These are phyloP conservation scores for Macroventuria anomochaeta DNA, from an alignment of 2,329 filamentous ascomycete genomes.

Conservation along the genomic window DNA sequence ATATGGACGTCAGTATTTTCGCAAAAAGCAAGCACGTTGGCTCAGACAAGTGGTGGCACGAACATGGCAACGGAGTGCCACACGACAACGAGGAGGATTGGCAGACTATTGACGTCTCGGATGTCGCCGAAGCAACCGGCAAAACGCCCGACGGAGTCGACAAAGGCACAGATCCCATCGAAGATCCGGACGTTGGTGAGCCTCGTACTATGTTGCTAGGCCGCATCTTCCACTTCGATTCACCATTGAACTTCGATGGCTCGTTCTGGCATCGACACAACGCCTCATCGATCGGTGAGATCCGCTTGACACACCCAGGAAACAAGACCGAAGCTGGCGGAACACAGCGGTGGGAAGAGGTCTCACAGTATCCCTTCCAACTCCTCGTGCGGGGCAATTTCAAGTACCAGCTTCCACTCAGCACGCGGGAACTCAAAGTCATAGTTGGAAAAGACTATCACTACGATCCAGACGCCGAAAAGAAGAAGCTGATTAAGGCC, in stretches of 20 bases:
- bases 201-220: slow-evolving; percentile 91
- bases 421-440: slow-evolving; percentile 61
- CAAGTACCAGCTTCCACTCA: slow-evolving; percentile 75
- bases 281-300: slow-evolving; percentile 78
- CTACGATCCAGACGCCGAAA: slow-evolving; percentile 47
- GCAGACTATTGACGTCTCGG: slow-evolving; percentile 26
- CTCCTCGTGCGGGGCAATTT: slow-evolving; percentile 90
- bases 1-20: slow-evolving; percentile 90
- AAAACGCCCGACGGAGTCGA: slow-evolving; percentile 47
- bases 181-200: slow-evolving; percentile 65
- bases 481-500: slow-evolving; percentile 37
- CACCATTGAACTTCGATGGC: slow-evolving; percentile 85
- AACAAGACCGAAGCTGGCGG: slow-evolving; percentile 86
- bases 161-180: slow-evolving; percentile 67
- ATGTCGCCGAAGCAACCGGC: slow-evolving; percentile 4
- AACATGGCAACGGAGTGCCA: slow-evolving; percentile 38
- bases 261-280: slow-evolving; percentile 80
- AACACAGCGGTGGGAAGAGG: slow-evolving; percentile 85
- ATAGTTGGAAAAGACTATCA: slow-evolving; percentile 51
- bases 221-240: slow-evolving; percentile 84
- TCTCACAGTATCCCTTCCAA: slow-evolving; percentile 90
- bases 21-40: slow-evolving; percentile 91
- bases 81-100: slow-evolving; percentile 37
- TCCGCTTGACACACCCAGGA: slow-evolving; percentile 81
- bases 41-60: slow-evolving; percentile 55